These are phyloP conservation scores for Dendrostoma leiphaemia DNA, from an alignment of 2,329 filamentous ascomycete genomes.

Conservation along the genomic window DNA sequence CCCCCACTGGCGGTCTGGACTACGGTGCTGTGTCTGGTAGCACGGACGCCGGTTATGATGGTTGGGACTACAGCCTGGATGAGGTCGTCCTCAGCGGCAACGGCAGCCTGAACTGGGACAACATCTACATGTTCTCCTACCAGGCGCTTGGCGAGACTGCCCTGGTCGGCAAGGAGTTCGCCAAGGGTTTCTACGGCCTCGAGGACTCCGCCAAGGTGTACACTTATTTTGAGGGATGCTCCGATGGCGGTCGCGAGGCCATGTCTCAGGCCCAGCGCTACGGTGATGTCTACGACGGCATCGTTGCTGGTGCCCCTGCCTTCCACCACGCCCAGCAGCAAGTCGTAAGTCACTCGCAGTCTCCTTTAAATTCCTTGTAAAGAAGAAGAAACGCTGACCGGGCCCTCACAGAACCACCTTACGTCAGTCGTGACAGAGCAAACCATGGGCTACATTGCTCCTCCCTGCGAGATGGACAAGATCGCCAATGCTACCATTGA, in stretches of 20 bases:
- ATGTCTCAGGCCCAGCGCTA: slow-evolving; percentile 42
- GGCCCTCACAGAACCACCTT: slow-evolving; percentile 7
- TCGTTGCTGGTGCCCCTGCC: slow-evolving; percentile 43
- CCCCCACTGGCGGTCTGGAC: slow-evolving; percentile 36
- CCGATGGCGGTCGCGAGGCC: slow-evolving; percentile 48
- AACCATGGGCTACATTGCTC: slow-evolving; percentile 39
- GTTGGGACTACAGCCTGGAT: slow-evolving; percentile 35
- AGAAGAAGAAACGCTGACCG: background rate
- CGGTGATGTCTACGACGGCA: slow-evolving; percentile 42
- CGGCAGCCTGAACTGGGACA: slow-evolving; percentile 49
- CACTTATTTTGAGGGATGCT: slow-evolving; percentile 53
- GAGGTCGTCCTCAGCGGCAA: slow-evolving; percentile 43
- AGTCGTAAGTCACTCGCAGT: background rate
- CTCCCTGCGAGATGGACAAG: slow-evolving; percentile 44
- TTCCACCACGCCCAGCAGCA: slow-evolving; percentile 42
- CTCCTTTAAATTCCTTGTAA: background rate
- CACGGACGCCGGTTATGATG: slow-evolving; percentile 43
- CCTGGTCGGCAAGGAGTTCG: slow-evolving; percentile 42
- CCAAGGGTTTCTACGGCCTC: slow-evolving; percentile 36
- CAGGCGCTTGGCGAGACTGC: slow-evolving; percentile 51
- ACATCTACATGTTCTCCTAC: slow-evolving; percentile 49
- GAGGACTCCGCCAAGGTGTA: slow-evolving; percentile 32
- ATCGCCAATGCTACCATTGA: slow-evolving; percentile 54
- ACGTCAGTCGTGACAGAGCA: slow-evolving; percentile 34
- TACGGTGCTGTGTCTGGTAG: slow-evolving; percentile 40